Conservation (phyloP, 345 rosid species). For the Acer negundo region DNA sequence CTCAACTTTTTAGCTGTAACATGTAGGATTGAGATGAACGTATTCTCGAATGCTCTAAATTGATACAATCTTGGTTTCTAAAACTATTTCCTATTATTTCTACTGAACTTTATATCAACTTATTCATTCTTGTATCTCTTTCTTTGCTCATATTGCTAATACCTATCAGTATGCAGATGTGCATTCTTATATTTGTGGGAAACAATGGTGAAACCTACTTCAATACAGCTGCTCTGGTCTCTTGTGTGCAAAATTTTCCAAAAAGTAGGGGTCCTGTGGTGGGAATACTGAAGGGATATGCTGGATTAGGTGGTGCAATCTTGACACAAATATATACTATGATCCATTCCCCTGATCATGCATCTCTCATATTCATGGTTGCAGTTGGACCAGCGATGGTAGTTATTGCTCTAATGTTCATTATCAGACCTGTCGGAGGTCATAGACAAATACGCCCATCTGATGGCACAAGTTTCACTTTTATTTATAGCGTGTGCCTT, state of each 20-base stretch:
- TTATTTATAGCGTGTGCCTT: slow-evolving; percentile 77
- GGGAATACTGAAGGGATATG: slow-evolving; percentile 95
- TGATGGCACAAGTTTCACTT: slow-evolving; percentile 64
- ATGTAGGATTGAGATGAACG: too few relatives aligned
- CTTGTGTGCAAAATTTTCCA: slow-evolving; percentile 96
- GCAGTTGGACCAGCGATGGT: slow-evolving; percentile 93
- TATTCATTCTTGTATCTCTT: slow-evolving; percentile 9
- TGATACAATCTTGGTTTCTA: too few relatives aligned
- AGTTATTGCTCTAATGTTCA: slow-evolving; percentile 70
- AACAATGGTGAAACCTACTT: slow-evolving; percentile 97
- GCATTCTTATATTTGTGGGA: slow-evolving; percentile 84
- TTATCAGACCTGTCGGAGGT: slow-evolving; percentile 92
- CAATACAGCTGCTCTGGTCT: slow-evolving; percentile 90
- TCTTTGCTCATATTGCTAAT: slow-evolving; percentile 19
- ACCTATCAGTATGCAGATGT: slow-evolving; percentile 59
- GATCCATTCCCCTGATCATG: slow-evolving; percentile 77
- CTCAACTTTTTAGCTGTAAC: too few relatives aligned
- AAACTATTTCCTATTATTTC: too few relatives aligned
- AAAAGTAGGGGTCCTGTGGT: slow-evolving; percentile 98
- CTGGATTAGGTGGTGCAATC: slow-evolving; percentile 96
- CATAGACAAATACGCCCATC: slow-evolving; percentile 78
- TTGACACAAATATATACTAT: slow-evolving; percentile 80
- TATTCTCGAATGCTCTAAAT: too few relatives aligned
- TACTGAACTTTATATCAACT: neutral
- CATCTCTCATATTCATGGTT: slow-evolving; percentile 91